These are phyloP conservation scores for Hortiboletus flavorubellus DNA, from an alignment of 768 basidiomycete species.

Conservation along the genomic window DNA sequence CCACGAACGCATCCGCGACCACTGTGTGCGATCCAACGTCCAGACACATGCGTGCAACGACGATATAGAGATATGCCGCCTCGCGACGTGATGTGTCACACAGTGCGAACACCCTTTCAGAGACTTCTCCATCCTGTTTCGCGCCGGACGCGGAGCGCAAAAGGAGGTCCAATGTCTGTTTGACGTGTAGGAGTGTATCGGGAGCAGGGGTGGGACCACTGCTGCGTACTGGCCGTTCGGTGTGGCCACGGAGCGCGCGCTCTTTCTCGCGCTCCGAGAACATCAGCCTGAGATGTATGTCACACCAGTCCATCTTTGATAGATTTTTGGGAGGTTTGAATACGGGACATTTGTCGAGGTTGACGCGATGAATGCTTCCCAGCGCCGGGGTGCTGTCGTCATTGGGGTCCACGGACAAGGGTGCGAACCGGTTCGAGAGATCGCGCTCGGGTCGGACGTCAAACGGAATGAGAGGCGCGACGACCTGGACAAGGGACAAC, in stretches of 20 bases:
- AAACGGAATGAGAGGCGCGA: slow-evolving; percentile 14
- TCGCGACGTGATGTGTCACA: slow-evolving; percentile 6
- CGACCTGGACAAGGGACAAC: slow-evolving; percentile 12
- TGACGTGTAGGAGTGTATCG: slow-evolving; percentile 29
- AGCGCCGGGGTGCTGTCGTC: slow-evolving; percentile 10
- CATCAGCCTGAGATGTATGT: slow-evolving; percentile 25
- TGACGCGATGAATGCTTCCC: slow-evolving; percentile 41
- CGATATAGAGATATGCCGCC: slow-evolving; percentile 37
- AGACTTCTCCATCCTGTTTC: background rate
- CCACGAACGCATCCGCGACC: slow-evolving; percentile 46
- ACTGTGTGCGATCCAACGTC: slow-evolving; percentile 44
- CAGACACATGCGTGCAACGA: slow-evolving; percentile 43
- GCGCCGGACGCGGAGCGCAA: slow-evolving; percentile 18
- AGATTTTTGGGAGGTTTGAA: slow-evolving; percentile 21
- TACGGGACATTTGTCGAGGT: slow-evolving; percentile 33
- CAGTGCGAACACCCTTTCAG: slow-evolving; percentile 15
- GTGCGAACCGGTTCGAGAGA: slow-evolving; percentile 26
- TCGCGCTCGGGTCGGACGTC: slow-evolving; percentile 19
- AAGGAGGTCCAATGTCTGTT: slow-evolving; percentile 29
- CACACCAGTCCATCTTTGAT: slow-evolving; percentile 26
- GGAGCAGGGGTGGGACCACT: no score
- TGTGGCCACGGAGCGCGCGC: background rate
- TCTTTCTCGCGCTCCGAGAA: slow-evolving; percentile 20
- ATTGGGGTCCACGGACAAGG: slow-evolving; percentile 10
- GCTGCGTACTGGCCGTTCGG: no score